A percentile compares a stretch with the other conserved stretches of the same genome.
These are phyloP conservation scores for Claviceps quebecensis DNA, from an alignment of 2,329 filamentous ascomycete species.

Conservation along the genomic window DNA sequence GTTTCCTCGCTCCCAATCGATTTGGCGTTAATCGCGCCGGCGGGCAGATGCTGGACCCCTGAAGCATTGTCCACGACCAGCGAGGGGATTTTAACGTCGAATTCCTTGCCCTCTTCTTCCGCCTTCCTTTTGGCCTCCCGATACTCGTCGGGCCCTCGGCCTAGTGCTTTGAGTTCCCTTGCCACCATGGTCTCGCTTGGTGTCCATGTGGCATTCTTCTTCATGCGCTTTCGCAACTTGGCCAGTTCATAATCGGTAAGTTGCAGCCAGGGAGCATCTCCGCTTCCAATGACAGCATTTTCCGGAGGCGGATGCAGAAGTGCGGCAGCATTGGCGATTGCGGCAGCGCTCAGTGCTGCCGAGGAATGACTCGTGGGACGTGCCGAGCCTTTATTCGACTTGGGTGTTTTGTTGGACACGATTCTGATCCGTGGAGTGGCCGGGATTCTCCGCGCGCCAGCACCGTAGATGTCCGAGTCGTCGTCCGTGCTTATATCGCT, in stretches of 20 bases:
- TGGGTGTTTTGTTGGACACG: slow-evolving; percentile 27
- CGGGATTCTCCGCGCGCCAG: slow-evolving; percentile 20
- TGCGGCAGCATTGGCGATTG: slow-evolving; percentile 26
- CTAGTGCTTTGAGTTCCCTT: slow-evolving; percentile 57
- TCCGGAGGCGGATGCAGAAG: slow-evolving; percentile 43
- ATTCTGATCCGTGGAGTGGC: slow-evolving; percentile 35
- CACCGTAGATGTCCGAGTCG: slow-evolving; percentile 28
- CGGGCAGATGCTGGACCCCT: slow-evolving; percentile 38
- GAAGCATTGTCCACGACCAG: slow-evolving; percentile 33
- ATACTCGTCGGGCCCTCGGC: slow-evolving; percentile 51
- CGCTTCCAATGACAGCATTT: slow-evolving; percentile 42
- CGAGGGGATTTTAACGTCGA: slow-evolving; percentile 30
- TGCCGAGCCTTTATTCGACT: slow-evolving; percentile 28
- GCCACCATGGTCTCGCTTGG: slow-evolving; percentile 79
- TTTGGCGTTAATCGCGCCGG: slow-evolving; percentile 45
- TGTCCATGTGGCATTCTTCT: slow-evolving; percentile 79
- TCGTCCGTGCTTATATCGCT: slow-evolving; percentile 40
- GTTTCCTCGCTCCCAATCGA: slow-evolving; percentile 45
- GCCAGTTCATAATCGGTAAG: slow-evolving; percentile 52
- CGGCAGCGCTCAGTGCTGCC: slow-evolving; percentile 23
- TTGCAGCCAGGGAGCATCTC: slow-evolving; percentile 51
- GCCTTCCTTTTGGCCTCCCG: slow-evolving; percentile 48
- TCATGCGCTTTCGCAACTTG: slow-evolving; percentile 69
- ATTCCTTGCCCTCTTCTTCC: slow-evolving; percentile 48
- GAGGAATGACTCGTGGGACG: slow-evolving; percentile 21